A percentile compares a stretch with the other conserved stretches of the same genome.
phyloP scores from a whole-genome alignment of 2,329 filamentous ascomycete genomes.

The Xylariaceae sp. region DNA sequence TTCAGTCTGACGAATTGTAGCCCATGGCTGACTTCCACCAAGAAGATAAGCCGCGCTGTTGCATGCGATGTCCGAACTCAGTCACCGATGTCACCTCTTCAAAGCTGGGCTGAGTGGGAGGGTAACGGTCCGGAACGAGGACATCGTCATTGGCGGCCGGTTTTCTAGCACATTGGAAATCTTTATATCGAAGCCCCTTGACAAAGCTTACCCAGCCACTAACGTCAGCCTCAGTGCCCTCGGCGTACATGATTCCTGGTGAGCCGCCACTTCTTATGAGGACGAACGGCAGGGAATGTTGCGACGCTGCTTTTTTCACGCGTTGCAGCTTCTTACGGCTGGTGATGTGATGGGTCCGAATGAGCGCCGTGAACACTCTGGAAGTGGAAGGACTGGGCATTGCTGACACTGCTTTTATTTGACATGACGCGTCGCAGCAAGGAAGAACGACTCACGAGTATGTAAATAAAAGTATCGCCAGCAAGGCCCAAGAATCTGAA shows the following conservation, averaged over 20 bases:
- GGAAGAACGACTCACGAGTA: too few relatives aligned
- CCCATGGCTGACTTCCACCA: conserved; percentile 71
- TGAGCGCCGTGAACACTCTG: conserved; percentile 48
- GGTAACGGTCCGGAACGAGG: conserved; percentile 12
- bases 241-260: conserved; percentile 75
- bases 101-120: conserved; percentile 28
- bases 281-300: conserved; percentile 54
- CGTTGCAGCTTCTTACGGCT: conserved; percentile 64
- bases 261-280: conserved; percentile 62
- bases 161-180: conserved; percentile 59
- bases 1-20: conserved; percentile 28
- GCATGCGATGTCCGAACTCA: conserved; percentile 59
- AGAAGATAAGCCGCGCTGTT: conserved; percentile 47
- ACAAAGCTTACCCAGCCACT: conserved; percentile 60
- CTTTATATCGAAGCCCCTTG: conserved; percentile 63
- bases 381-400: conserved; percentile 7
- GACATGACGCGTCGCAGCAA: too few relatives aligned
- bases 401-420: not conserved
- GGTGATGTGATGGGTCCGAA: conserved; percentile 76
- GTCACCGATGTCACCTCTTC: conserved; percentile 59
- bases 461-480: too few relatives aligned
- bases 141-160: conserved; percentile 34
- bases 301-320: conserved; percentile 59
- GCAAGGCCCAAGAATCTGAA: too few relatives aligned
- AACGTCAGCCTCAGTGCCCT: conserved; percentile 48